A percentile compares a stretch with the other conserved stretches of the same genome.
phyloP scores from a whole-genome alignment of 78 protist species.

The Paratrimastix pyriformis region DNA sequence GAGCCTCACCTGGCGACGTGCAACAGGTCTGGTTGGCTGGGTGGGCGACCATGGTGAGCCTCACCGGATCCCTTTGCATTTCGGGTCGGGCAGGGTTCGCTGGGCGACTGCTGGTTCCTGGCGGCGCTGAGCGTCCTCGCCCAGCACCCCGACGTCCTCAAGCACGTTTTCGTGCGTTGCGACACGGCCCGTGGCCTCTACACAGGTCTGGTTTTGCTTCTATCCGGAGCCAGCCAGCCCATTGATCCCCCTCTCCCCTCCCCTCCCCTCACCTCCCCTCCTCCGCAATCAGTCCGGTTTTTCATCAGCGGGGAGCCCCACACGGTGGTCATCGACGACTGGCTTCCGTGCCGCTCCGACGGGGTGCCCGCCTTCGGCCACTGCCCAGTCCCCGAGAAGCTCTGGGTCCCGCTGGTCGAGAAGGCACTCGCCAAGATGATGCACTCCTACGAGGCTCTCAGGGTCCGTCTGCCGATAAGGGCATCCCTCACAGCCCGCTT shows the following conservation, averaged over 20 bases:
- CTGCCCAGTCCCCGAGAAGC: conserved; percentile 10
- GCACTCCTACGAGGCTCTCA: conserved; percentile 4
- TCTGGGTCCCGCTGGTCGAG: conserved; percentile 30
- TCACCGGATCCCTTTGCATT: no score
- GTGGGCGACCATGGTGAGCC: no score
- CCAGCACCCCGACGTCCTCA: neutral
- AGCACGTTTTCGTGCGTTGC: neutral
- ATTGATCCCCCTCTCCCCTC: no score
- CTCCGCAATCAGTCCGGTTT: no score
- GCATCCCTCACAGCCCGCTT: neutral
- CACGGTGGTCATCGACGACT: conserved; percentile 22
- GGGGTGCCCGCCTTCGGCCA: neutral
- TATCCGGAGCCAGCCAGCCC: neutral
- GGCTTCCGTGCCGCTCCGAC: neutral
- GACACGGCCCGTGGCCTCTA: conserved; percentile 7
- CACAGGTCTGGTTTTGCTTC: neutral
- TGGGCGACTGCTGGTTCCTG: conserved; percentile 61
- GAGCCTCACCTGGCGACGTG: no score
- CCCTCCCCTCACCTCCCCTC: no score
- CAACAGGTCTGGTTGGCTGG: no score
- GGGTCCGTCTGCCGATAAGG: neutral
- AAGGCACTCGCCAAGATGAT: conserved; percentile 32
- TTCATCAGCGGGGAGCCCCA: neutral
- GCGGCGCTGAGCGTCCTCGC: conserved; percentile 27
- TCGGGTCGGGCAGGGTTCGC: conserved; percentile 43